A percentile compares a stretch with the other conserved stretches of the same genome.
Conservation (phyloP, 1,284 basidiomycete genomes). For the Malassezia equina region DNA sequence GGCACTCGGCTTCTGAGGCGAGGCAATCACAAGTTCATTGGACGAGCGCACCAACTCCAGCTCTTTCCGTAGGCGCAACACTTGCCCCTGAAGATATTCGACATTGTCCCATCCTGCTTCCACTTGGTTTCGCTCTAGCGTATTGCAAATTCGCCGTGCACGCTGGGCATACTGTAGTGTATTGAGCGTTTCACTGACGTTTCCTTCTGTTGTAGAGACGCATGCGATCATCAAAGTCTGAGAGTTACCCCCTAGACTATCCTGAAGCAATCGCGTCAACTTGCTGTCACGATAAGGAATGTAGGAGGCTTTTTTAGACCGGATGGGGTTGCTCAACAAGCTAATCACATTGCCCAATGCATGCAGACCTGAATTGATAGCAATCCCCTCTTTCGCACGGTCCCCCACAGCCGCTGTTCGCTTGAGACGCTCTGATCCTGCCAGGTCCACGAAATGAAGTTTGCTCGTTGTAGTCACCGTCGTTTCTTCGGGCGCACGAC, state of each 20-base stretch:
- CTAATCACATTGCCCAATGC: conserved; percentile 97
- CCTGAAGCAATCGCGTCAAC: conserved; percentile 81
- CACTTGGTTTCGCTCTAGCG: conserved; percentile 78
- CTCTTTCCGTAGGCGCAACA: conserved; percentile 63
- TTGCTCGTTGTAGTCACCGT: conserved; percentile 82
- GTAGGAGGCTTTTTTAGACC: conserved; percentile 55
- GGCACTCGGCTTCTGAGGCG: neutral
- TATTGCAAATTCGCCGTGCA: conserved; percentile 92
- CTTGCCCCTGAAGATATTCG: conserved; percentile 69
- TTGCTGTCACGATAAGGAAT: conserved; percentile 96
- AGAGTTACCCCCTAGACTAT: conserved; percentile 95
- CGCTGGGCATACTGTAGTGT: conserved; percentile 97
- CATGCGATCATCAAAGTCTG: conserved; percentile 99
- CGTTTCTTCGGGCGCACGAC: conserved; percentile 51
- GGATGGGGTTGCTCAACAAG: conserved; percentile 83
- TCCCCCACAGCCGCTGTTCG: conserved; percentile 62
- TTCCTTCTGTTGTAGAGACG: conserved; percentile 89
- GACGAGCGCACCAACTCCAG: conserved; percentile 53
- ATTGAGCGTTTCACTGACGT: conserved; percentile 85
- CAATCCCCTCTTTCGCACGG: conserved; percentile 77
- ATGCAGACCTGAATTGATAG: conserved; percentile 85
- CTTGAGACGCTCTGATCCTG: conserved; percentile 72
- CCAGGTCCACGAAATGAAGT: conserved; percentile 96
- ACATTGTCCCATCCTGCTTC: conserved; percentile 98
- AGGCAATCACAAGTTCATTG: conserved; percentile 12